phyloP scores from a whole-genome alignment of 2,329 filamentous ascomycete species.

The Incumbomyces lentus region DNA sequence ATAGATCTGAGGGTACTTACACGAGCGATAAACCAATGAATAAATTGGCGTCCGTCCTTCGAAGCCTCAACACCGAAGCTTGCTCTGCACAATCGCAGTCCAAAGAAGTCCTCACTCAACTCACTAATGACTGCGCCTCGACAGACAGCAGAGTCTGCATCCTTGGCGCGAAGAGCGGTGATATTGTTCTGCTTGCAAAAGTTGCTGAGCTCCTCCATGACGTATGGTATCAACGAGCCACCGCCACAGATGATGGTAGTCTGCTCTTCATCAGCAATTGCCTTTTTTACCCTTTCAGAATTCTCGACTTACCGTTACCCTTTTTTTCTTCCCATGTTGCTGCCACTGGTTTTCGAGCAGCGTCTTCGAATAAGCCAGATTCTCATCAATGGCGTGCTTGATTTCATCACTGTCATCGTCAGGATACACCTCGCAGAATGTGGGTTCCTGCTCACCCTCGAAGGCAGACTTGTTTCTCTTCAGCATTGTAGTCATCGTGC shows the following conservation, averaged over 20 bases:
- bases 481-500: background rate
- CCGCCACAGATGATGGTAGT: background rate
- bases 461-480: background rate
- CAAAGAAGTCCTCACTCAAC: slow-evolving; percentile 1
- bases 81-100: background rate
- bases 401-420: background rate
- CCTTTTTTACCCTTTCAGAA: background rate
- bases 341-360: slow-evolving; percentile 1
- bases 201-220: background rate
- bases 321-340: background rate
- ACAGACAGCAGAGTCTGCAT: background rate
- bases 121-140: slow-evolving; percentile 3
- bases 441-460: background rate
- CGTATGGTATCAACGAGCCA: background rate
- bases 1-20: background rate
- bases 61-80: slow-evolving; percentile 2
- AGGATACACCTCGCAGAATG: background rate
- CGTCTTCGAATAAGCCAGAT: background rate
- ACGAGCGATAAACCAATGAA: background rate
- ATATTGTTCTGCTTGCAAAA: background rate
- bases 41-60: background rate
- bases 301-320: background rate
- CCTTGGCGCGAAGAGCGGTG: background rate
- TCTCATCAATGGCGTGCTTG: background rate
- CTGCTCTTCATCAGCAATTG: background rate